Evolutionary conservation across 345 rosid species (phyloP).

Genomic region (Punica granatum): DNA sequence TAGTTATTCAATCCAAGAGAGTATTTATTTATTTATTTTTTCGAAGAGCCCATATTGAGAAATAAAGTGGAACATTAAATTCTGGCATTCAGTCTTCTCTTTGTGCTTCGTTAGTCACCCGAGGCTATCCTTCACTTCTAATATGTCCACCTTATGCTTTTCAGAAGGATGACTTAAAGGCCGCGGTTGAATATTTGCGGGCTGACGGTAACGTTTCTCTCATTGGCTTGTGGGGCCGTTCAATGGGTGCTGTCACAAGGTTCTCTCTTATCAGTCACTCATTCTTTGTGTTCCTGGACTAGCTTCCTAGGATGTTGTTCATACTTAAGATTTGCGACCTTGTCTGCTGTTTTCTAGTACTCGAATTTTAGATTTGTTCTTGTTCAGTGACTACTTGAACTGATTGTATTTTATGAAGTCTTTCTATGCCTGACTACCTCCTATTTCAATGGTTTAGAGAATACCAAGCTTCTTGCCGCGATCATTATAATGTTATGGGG

Average conservation of each 20-base stretch:
- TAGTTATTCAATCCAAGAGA: neutral
- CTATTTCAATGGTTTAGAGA: neutral
- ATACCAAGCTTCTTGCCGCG: too few relatives aligned
- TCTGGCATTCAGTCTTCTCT: neutral
- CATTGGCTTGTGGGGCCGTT: constrained; percentile 50
- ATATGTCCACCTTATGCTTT: neutral
- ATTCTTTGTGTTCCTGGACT: constrained; percentile 15
- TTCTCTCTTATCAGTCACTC: constrained; percentile 17
- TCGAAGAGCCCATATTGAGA: neutral
- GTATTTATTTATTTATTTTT: neutral
- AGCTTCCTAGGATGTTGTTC: neutral
- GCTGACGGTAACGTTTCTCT: constrained; percentile 34
- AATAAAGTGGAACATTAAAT: neutral
- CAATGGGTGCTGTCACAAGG: constrained; percentile 55
- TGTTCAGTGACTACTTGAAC: neutral
- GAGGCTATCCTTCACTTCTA: neutral
- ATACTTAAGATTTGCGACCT: neutral
- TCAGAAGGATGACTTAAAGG: constrained; percentile 43
- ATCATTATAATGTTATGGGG: constrained; percentile 11
- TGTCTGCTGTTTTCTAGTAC: neutral
- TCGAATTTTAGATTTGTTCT: neutral
- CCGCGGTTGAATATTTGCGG: constrained; percentile 37
- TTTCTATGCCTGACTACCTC: neutral
- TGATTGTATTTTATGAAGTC: neutral
- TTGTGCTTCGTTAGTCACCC: neutral